These are phyloP conservation scores for Exophiala oligosperma DNA, from an alignment of 2,329 filamentous ascomycete genomes.

Conservation along the genomic window DNA sequence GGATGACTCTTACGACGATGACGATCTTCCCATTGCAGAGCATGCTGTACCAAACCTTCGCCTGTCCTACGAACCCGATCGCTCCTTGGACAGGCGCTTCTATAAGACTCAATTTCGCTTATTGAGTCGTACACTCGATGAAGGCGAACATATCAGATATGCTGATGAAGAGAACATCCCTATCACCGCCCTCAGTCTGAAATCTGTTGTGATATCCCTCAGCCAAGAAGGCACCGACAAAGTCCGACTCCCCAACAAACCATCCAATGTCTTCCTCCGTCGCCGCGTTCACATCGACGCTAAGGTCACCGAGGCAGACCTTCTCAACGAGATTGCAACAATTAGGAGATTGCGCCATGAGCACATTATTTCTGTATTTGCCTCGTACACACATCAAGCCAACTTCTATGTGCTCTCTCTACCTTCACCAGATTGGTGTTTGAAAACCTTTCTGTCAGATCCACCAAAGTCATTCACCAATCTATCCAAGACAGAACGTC, in stretches of 20 bases:
- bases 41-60: slow-evolving; percentile 56
- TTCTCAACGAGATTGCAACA: slow-evolving; percentile 41
- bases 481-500: slow-evolving; percentile 42
- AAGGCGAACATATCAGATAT: slow-evolving; percentile 59
- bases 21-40: slow-evolving; percentile 58
- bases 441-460: slow-evolving; percentile 46
- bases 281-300: slow-evolving; percentile 40
- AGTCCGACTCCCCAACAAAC: slow-evolving; percentile 38
- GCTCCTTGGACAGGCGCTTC: slow-evolving; percentile 56
- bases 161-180: slow-evolving; percentile 61
- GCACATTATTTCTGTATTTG: slow-evolving; percentile 46
- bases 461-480: slow-evolving; percentile 42
- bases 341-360: slow-evolving; percentile 43
- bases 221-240: slow-evolving; percentile 42
- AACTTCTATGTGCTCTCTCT: slow-evolving; percentile 46
- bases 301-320: slow-evolving; percentile 41
- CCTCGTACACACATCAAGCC: slow-evolving; percentile 45
- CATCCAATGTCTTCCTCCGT: slow-evolving; percentile 35
- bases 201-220: slow-evolving; percentile 38
- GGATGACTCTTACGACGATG: slow-evolving; percentile 62
- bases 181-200: slow-evolving; percentile 54
- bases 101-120: slow-evolving; percentile 62
- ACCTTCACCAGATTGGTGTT: slow-evolving; percentile 41
- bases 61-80: slow-evolving; percentile 52
- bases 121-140: slow-evolving; percentile 55